Percentiles rank a stretch among this genome's conserved stretches.
These are phyloP conservation scores for Dictyostelium discoideum DNA, from an alignment of 78 protist species.

Conservation along the genomic window dicty_2.7 NC_007091.3:3703501-3704000, in stretches of 20 bases:
- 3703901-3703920: background rate
- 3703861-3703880: background rate
- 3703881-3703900: background rate
- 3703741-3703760: background rate
- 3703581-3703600: background rate
- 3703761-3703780: background rate
- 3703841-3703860: background rate
- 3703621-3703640: background rate
- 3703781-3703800: background rate
- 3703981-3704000: background rate
- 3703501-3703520: background rate
- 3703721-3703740: background rate
- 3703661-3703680: background rate
- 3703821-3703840: background rate
- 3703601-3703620: background rate
- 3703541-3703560: background rate
- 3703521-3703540: background rate
- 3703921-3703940: background rate
- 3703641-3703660: background rate
- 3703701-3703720: background rate
- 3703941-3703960: background rate
- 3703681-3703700: background rate
- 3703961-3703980: background rate
- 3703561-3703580: background rate
- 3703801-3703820: background rate